Percentiles rank a stretch among this genome's conserved stretches.
These are phyloP conservation scores for Omphalotus guepiniiformis DNA, from an alignment of 768 basidiomycete species.

Conservation along the genomic window DNA sequence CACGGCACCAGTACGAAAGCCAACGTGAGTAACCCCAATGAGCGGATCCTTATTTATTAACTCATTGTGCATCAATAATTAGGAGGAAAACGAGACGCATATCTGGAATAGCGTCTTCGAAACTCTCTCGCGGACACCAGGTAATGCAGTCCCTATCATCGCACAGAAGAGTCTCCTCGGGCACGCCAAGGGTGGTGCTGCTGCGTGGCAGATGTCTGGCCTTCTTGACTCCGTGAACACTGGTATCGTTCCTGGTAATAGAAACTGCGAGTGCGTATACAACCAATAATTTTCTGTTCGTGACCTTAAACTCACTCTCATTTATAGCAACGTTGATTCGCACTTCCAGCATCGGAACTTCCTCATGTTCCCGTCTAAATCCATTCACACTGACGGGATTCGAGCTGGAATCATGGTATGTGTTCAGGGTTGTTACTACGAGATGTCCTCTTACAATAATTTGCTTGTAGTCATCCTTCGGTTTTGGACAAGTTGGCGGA, in stretches of 20 bases:
- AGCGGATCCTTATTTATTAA: not conserved
- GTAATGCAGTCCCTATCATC: conserved; percentile 96
- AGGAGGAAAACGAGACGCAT: conserved; percentile 96
- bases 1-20: conserved; percentile 87
- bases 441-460: conserved; percentile 7
- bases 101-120: conserved; percentile 96
- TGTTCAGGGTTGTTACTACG: conserved; percentile 4
- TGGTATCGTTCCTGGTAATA: conserved; percentile 91
- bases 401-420: conserved; percentile 81
- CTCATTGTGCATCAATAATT: not conserved
- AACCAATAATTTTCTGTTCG: not conserved
- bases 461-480: conserved; percentile 79
- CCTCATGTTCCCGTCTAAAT: conserved; percentile 96
- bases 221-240: conserved; percentile 79
- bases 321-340: conserved; percentile 82
- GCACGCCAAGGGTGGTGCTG: conserved; percentile 98
- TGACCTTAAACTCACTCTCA: conserved; percentile 4
- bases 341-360: conserved; percentile 85
- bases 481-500: conserved; percentile 98
- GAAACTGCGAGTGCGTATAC: conserved; percentile 85
- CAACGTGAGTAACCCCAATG: conserved; percentile 45
- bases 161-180: conserved; percentile 97
- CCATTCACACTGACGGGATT: conserved; percentile 92
- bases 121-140: conserved; percentile 82
- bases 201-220: conserved; percentile 95